Base-by-base conservation (phyloP, 768 basidiomycete genomes). In the Serendipita sp. region DNA sequence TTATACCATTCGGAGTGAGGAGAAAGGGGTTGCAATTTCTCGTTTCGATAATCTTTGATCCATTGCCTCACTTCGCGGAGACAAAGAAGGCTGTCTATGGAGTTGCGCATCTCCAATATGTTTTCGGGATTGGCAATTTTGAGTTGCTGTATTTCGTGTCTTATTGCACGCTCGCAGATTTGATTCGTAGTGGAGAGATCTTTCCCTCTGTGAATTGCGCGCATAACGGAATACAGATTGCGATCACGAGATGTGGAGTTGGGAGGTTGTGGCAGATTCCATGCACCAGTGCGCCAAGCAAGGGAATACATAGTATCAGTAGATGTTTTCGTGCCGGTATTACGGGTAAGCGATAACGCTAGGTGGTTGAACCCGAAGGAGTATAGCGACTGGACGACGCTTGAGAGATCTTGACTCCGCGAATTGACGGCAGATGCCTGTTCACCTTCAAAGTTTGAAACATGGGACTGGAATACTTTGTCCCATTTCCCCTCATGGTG, bases 401-500 rank as follows among this genome's bases (percentile, higher is more conserved):
- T 89, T 30, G 53, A 58, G 4, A 58, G 53, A 31, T 58, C 24
- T 11, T 34, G 24, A n/a, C 31, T n/a, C 24, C n/a, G 53, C 14
- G 17, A 26, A 41, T 81, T 78, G 0, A 70, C 69, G 2, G 73
- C 64, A 3, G 75, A 74, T 11, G 69, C 70, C 30, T 69, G 71
- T 2, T 79, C 80, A 1, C 83, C 81, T 70, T 95, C 91, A 63
- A 88, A 74, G 9, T 81, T 79, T 4, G 96, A 92, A 26, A 92
- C 93, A 66, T 96, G 90, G 67, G 89, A 89, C 33, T 81, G 81
- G 68, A 98, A 90, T 0, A 94, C 92, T 69, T 87, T 89, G 48
- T 86, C 83, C 88, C 92, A 95, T 69, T 94, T 86, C 20, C 84
- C 79, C 71, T 99, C 96, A 66, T 99, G 96, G 67, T 90, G 88